phyloP scores from a whole-genome alignment of 345 rosid species.

The Isatis tinctoria region DNA sequence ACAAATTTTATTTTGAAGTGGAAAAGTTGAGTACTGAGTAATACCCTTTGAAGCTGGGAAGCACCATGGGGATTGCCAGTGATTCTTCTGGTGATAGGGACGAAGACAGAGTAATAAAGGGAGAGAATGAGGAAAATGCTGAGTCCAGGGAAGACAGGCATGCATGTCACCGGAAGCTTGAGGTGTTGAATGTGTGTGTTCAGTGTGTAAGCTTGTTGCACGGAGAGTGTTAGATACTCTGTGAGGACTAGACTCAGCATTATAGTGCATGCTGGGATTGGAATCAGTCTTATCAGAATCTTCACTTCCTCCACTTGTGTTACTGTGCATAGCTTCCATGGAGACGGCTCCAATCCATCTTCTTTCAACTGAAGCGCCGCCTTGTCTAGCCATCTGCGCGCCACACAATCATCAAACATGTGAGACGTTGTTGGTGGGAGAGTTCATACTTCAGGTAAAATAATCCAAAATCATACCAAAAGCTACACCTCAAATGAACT shows the following conservation, averaged over 20 bases:
- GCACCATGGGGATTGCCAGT: constrained; percentile 92
- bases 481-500: no score
- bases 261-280: constrained; percentile 73
- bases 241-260: constrained; percentile 63
- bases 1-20: no score
- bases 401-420: background rate
- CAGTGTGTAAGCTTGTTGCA: constrained; percentile 83
- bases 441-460: background rate
- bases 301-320: constrained; percentile 96
- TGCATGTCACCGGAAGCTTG: constrained; percentile 84
- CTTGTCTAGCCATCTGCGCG: constrained; percentile 73
- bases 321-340: constrained; percentile 88
- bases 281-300: constrained; percentile 68
- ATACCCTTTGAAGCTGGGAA: constrained; percentile 86
- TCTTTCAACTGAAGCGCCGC: constrained; percentile 80
- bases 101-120: constrained; percentile 66
- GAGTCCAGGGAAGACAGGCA: constrained; percentile 94
- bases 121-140: constrained; percentile 71
- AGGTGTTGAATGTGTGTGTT: constrained; percentile 66
- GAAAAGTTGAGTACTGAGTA: background rate
- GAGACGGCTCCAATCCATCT: constrained; percentile 61
- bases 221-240: constrained; percentile 79
- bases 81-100: constrained; percentile 62
- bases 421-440: background rate
- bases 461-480: background rate